Base-by-base conservation (phyloP, 768 basidiomycete species). In the Agrocybe pediades region DNA sequence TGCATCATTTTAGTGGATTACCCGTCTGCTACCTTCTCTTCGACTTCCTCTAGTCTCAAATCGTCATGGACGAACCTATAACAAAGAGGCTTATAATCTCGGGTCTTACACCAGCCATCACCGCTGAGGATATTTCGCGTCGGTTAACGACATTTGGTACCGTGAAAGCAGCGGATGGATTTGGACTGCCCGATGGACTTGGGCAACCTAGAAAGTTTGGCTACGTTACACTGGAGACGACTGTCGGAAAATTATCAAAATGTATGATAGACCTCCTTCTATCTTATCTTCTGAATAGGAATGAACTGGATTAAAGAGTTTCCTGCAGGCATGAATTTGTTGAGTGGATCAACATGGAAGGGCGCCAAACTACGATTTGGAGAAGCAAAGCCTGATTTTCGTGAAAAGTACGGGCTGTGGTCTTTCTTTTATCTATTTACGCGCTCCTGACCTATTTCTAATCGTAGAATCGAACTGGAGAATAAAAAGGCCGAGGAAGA, bases 291-390 rank as follows among this genome's bases (percentile, higher is more conserved):
- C 9, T 52, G 42, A 13, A 47, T 49, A 23, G 33, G 16, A 54
- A 42, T 44, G 51, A 19, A 43, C 41, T 49, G 51, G 27, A 50
- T 41, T 29, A 46, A 21, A 48, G 47, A 27, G 43, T 29, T 30
- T 17, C 24, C 45, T 25, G 6, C 41, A 92, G 90, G 90, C 68
- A 74, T 90, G 67, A 92, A 84, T 64, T 67, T 83, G 2, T 77
- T 94, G 23, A 92, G 87, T 55, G 92, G 92, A 27, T 83, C 88
- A 6, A 89, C 83, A 0, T 95, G 90, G 89, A 93, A 92, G 71
- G 92, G 92, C n/a, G 73, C 90, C 19, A 92, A 88, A 59, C 71
- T 94, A 26, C 81, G 90, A 16, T 81, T 94, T 29, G 90, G 90
- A 8, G 90, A 92, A 59, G 91, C 92, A n/a, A 88, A 84, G 56